Base-by-base conservation (phyloP, 2,329 filamentous ascomycete genomes). In the Aspergillus sp. region DNA sequence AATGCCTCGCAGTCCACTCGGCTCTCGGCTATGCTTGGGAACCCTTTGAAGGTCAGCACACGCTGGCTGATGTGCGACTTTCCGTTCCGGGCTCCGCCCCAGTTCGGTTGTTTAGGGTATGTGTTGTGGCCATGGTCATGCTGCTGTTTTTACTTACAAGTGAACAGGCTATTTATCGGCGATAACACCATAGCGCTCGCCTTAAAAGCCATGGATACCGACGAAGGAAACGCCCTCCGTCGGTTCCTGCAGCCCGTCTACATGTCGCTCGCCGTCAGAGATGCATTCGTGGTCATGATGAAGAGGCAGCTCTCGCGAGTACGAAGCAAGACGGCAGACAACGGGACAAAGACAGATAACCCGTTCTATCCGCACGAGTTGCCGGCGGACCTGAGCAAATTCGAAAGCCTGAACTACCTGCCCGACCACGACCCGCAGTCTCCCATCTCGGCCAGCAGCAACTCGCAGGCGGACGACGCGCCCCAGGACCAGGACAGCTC, bases 51-150 rank as follows among this genome's bases (percentile, higher is more conserved):
- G 24, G 39, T 78, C 17, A 63, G 61, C 20, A 67, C 67, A 35
- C 64, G 60, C 31, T 80, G 75, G 77, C 61, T 82, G 16, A 69
- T 80, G 25, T 61, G 80, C 15, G 66, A 75, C 30, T 81, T 73
- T 41, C 78, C 78, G 0, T 55, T 58, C 26, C 60, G 59, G 22
- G 72, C 77, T 26, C 76, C 78, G 1, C 75, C 78, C 4, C 68
- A 66, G 33, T 78, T 74, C 35, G 64, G 69, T 38, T 68, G 74
- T 36, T 69, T 68, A 30, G 78, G 76, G 78, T 81, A 68, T 43
- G 65, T 48, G 41, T 35, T 32, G 17, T 15, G 7, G 10, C 14
- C 5, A 14, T 15, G 7, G 16, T 19, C 17, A 5, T 28, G 10
- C 26, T 22, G 4, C 27, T n/a, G 7, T 4, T 15, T 26, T 24